Evolutionary conservation across 768 basidiomycete genomes (phyloP), one percentile per base, ranked within the genome.

Genomic region (Naganishia antarctica): DNA sequence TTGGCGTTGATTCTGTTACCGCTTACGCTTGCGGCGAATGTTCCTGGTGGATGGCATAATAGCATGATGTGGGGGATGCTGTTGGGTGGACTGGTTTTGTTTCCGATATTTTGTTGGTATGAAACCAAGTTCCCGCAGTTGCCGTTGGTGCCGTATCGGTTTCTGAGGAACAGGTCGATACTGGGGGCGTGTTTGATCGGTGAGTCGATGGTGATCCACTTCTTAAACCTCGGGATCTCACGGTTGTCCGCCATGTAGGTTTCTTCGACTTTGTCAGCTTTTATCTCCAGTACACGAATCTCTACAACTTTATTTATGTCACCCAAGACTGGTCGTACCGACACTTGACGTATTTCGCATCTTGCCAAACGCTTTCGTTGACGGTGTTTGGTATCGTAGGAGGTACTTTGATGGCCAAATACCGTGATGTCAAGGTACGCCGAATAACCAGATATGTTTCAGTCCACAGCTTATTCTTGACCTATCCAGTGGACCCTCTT

Each of bases 221-320:
- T n/a, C n/a, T n/a, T n/a, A n/a, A n/a, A n/a, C n/a, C n/a, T n/a
- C n/a, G n/a, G n/a, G n/a, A n/a, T n/a, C n/a, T n/a, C n/a, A n/a
- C n/a, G n/a, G n/a, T n/a, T 4, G 31, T 47, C n/a, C 7, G 1
- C 16, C 7, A 3, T 34, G 2, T 13, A 63, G 61, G 61, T 40
- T 64, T 64, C 72, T 69, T 76, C 60, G 78, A 79, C 65, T 79
- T 79, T 63, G 70, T 72, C 32, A 78, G 76, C 21, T 76, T 79
- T 70, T 80, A 80, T 79, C 80, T 90, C 48, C 85, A 87, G 0
- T 86, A 79, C 75, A 84, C 86, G 11, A 89, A 89, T 71, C 82
- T 88, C 18, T 89, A 84, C 79, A 86, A 74, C 57, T 77, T 73
- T 61, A 69, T 75, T 49, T 70, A 69, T 41, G 70, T 75, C 29